Conservation (phyloP, 805 yeast genomes). For the Nakazawaea sp. region DNA sequence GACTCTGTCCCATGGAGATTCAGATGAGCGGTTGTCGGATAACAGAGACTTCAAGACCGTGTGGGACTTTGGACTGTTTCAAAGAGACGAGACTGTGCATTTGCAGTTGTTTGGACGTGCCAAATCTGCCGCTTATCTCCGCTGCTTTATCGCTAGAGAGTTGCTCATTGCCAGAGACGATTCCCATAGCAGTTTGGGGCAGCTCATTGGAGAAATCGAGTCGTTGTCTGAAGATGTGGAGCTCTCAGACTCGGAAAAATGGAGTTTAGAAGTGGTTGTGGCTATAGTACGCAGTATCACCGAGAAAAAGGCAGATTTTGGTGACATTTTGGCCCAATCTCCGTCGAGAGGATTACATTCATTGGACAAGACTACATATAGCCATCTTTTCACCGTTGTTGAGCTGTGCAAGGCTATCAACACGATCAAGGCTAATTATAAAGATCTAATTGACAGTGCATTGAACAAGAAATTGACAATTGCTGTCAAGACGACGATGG, state of each 20-base stretch:
- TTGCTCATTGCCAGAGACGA: constrained; percentile 27
- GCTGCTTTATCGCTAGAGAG: constrained; percentile 30
- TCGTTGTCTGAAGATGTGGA: too few relatives aligned
- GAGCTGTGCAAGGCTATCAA: constrained; percentile 19
- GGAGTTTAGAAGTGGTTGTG: too few relatives aligned
- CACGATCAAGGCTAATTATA: constrained; percentile 6
- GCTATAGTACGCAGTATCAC: too few relatives aligned
- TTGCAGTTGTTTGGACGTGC: constrained; percentile 19
- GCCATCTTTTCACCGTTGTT: constrained; percentile 13
- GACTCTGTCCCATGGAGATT: constrained; percentile 17
- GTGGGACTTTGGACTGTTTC: constrained; percentile 42
- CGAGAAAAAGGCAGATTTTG: too few relatives aligned
- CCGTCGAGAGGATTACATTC: too few relatives aligned
- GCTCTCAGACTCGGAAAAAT: too few relatives aligned
- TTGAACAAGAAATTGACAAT: constrained; percentile 1
- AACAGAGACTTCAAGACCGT: constrained; percentile 53
- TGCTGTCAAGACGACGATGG: too few relatives aligned
- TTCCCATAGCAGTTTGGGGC: too few relatives aligned
- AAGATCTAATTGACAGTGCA: not conserved
- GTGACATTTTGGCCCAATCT: too few relatives aligned
- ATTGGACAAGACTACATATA: too few relatives aligned
- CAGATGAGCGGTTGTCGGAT: constrained; percentile 34
- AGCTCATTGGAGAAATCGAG: too few relatives aligned
- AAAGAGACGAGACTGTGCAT: constrained; percentile 17
- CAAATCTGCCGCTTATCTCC: constrained; percentile 23